Conservation (phyloP, 768 basidiomycete species). For the Lactifluus echinatus region DNA sequence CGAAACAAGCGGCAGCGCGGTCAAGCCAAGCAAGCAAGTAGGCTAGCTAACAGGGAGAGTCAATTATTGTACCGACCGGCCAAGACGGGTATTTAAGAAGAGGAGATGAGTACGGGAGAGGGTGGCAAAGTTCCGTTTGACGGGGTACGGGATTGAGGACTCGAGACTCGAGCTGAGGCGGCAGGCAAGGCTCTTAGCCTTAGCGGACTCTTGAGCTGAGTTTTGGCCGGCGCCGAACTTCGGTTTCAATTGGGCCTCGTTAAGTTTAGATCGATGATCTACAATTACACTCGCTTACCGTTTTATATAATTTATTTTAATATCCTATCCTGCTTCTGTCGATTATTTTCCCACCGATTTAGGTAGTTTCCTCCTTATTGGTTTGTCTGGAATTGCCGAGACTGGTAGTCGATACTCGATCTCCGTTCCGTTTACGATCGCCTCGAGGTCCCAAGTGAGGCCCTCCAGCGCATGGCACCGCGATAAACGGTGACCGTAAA, state of each 20-base stretch:
- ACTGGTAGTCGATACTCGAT: not conserved
- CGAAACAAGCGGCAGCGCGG: not conserved
- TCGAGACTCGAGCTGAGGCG: not conserved
- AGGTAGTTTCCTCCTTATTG: not conserved
- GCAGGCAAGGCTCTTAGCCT: not conserved
- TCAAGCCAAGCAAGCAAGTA: not conserved
- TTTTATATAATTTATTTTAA: not conserved
- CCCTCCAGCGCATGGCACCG: not conserved
- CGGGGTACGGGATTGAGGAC: not conserved
- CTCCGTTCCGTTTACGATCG: not conserved
- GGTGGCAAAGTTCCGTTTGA: not conserved
- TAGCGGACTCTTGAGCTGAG: slow-evolving; percentile 18
- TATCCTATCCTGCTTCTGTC: not conserved
- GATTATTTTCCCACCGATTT: slow-evolving; percentile 1
- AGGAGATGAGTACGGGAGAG: not conserved
- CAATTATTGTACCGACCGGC: too few species aligned
- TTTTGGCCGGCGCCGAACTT: not conserved
- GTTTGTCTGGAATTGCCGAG: not conserved
- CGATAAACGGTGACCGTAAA: not conserved
- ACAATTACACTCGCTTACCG: not conserved
- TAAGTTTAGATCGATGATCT: slow-evolving; percentile 3
- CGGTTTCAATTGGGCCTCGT: not conserved
- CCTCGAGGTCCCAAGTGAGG: not conserved
- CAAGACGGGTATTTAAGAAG: not conserved
- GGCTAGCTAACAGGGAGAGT: slow-evolving; percentile 2